Conservation (phyloP, 176 grass and related monocot genomes). For the Carex scoparia region DNA sequence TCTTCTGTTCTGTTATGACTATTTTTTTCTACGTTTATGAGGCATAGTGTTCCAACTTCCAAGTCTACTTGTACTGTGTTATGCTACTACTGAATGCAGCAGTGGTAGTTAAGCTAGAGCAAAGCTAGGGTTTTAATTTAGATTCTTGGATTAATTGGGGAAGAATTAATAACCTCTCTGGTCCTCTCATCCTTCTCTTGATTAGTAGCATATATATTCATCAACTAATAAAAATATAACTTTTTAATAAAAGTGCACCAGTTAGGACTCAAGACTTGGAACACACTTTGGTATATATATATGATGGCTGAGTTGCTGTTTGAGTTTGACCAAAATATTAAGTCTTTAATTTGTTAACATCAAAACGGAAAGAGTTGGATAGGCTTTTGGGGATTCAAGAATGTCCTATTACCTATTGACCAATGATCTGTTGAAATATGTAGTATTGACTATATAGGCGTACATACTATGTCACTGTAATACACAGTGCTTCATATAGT, state of each 20-base stretch:
- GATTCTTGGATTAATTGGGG: background rate
- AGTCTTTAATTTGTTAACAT: background rate
- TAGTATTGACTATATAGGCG: background rate
- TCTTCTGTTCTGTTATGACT: background rate
- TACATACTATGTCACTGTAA: background rate
- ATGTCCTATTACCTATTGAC: background rate
- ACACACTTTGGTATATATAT: background rate
- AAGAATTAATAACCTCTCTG: background rate
- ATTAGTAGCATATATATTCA: background rate
- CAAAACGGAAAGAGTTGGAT: background rate
- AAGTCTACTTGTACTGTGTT: conserved; percentile 8
- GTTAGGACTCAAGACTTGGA: background rate
- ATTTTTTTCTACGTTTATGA: background rate
- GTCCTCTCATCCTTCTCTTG: background rate
- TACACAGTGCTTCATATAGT: conserved; percentile 5
- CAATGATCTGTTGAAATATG: background rate
- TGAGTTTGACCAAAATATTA: background rate
- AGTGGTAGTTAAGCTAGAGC: background rate
- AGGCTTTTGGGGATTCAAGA: background rate
- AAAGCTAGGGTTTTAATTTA: background rate
- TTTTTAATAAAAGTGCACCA: background rate
- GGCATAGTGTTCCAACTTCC: background rate
- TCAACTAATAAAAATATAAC: background rate
- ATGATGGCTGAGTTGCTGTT: background rate
- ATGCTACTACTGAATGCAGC: background rate